Percentiles rank a stretch among this genome's conserved stretches.
Conservation (phyloP, 306 rosid genomes). For the Crotalaria pallida region DNA sequence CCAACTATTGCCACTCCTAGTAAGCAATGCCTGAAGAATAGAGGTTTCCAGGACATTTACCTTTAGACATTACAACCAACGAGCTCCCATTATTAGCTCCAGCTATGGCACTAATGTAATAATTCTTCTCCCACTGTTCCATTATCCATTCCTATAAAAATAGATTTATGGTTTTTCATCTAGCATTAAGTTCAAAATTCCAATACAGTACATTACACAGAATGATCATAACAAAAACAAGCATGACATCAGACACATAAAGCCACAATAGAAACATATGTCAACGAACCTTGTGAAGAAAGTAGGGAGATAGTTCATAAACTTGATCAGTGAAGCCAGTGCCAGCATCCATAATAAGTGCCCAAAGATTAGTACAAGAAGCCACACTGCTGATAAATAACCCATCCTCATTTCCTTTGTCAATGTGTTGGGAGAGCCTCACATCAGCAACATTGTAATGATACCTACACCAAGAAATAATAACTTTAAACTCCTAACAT, state of each 20-base stretch:
- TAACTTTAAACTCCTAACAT: neutral
- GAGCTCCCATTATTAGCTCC: conserved; percentile 80
- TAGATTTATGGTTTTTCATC: conserved; percentile 40
- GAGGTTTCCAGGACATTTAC: conserved; percentile 27
- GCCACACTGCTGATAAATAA: conserved; percentile 78
- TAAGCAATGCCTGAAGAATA: neutral
- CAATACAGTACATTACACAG: neutral
- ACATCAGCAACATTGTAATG: conserved; percentile 89
- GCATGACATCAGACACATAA: neutral
- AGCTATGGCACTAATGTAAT: conserved; percentile 77
- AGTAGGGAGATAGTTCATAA: conserved; percentile 61
- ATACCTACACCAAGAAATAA: conserved; percentile 44
- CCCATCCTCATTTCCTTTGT: conserved; percentile 81
- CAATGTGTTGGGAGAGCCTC: conserved; percentile 80
- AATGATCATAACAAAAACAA: neutral
- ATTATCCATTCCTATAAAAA: conserved; percentile 79
- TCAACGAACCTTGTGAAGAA: conserved; percentile 75
- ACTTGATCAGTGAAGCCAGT: conserved; percentile 80
- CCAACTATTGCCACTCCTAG: neutral
- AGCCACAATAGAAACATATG: neutral
- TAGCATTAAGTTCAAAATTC: conserved; percentile 27
- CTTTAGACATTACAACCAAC: conserved; percentile 90
- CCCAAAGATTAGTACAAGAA: conserved; percentile 79
- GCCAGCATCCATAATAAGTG: conserved; percentile 95
- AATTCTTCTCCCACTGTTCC: conserved; percentile 92